A percentile compares a stretch with the other conserved stretches of the same genome.
Evolutionary conservation across 129 eudicot genomes (phyloP).

Genomic region (Escallonia herrerae): DNA sequence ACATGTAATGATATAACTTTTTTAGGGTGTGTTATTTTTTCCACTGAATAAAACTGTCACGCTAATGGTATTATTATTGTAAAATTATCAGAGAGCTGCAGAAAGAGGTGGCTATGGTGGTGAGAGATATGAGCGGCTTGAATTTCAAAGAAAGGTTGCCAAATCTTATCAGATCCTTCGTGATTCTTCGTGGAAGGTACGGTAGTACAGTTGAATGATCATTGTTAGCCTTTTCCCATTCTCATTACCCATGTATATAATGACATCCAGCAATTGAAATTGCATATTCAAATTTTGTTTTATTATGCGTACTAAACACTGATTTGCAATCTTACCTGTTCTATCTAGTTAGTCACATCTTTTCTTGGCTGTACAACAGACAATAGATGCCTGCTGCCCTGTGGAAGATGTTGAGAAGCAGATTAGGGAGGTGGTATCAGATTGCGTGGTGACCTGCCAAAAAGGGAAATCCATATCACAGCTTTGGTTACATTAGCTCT

Average conservation of each 20-base stretch:
- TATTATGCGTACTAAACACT: no score
- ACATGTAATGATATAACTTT: not conserved
- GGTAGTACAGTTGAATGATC: not conserved
- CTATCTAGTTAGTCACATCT: not conserved
- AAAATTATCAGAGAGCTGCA: constrained; percentile 66
- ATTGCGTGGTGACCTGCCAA: constrained; percentile 46
- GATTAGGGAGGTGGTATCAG: constrained; percentile 45
- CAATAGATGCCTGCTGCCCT: constrained; percentile 64
- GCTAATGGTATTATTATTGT: not conserved
- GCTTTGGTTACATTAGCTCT: constrained; percentile 50
- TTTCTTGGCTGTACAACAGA: constrained; percentile 30
- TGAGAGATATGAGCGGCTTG: constrained; percentile 84
- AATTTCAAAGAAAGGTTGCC: constrained; percentile 76
- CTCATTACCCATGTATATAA: no score
- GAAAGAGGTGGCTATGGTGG: constrained; percentile 98
- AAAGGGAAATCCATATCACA: constrained; percentile 54
- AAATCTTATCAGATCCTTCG: constrained; percentile 43
- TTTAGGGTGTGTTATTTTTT: no score
- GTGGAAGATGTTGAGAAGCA: constrained; percentile 72
- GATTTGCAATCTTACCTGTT: not conserved
- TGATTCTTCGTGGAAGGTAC: constrained; percentile 93
- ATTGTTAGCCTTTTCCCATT: no score
- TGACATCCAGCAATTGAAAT: no score
- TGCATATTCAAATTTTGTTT: no score
- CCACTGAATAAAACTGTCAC: not conserved